Percentiles rank a stretch among this genome's conserved stretches.
These are phyloP conservation scores for Cardiosporidium cionae DNA, from an alignment of 169 alveolate species.

Conservation along the genomic window DNA sequence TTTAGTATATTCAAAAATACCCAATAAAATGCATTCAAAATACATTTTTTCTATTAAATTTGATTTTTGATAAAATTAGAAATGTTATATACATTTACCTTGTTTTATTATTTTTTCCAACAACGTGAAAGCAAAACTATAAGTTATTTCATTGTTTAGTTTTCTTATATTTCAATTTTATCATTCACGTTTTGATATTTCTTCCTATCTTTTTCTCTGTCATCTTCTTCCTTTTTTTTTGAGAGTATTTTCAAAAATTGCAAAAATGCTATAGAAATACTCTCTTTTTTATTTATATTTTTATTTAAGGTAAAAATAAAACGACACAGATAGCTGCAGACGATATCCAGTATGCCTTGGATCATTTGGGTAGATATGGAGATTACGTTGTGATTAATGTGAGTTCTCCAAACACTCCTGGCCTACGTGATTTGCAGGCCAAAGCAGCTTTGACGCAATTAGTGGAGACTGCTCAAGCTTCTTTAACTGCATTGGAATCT, in stretches of 20 bases:
- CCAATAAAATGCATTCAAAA: too few species aligned
- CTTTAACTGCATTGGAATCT: not conserved
- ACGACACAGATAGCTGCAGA: constrained; percentile 42
- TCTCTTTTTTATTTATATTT: not conserved
- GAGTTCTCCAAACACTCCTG: constrained; percentile 74
- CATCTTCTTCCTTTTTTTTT: not conserved
- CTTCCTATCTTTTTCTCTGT: not conserved
- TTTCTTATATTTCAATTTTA: too few species aligned
- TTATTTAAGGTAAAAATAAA: constrained; percentile 44
- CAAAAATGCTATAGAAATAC: not conserved
- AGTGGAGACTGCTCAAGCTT: not conserved
- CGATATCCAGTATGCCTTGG: constrained; percentile 47
- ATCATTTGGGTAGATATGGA: constrained; percentile 55
- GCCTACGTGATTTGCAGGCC: constrained; percentile 59
- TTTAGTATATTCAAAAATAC: too few species aligned
- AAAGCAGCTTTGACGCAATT: not conserved
- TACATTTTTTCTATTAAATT: too few species aligned
- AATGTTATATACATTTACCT: too few species aligned
- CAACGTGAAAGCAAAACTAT: too few species aligned
- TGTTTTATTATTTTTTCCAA: too few species aligned
- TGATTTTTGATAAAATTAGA: too few species aligned
- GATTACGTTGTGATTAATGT: constrained; percentile 68
- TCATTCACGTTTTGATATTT: too few species aligned
- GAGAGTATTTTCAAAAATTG: not conserved
- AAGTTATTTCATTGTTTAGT: too few species aligned